These are phyloP conservation scores for Pseudogymnoascus sp. DNA, from an alignment of 2,329 filamentous ascomycete genomes.

Conservation along the genomic window DNA sequence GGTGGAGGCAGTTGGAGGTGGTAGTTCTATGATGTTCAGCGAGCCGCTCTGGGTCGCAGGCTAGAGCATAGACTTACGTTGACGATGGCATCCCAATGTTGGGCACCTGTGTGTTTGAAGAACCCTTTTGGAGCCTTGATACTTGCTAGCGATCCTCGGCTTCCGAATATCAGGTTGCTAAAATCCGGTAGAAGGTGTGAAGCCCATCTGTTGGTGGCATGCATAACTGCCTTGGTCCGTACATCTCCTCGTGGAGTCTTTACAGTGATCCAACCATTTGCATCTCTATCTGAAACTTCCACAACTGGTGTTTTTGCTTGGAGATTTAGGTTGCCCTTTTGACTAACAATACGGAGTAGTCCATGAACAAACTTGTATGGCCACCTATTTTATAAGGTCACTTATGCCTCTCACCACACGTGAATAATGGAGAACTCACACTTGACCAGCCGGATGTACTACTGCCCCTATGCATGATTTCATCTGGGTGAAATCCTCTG, in stretches of 20 bases:
- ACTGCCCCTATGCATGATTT: no score
- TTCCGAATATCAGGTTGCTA: neutral
- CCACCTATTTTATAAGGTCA: neutral
- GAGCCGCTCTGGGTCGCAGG: neutral
- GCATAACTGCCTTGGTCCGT: neutral
- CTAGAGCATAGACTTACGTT: neutral
- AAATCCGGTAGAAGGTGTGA: neutral
- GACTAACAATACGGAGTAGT: neutral
- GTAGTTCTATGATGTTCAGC: slow-evolving; percentile 22
- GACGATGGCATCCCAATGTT: neutral
- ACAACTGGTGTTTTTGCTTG: neutral
- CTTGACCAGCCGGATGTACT: no score
- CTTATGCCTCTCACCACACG: neutral
- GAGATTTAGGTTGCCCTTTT: neutral
- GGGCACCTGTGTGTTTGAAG: neutral
- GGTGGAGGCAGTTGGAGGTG: slow-evolving; percentile 28
- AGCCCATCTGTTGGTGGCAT: neutral
- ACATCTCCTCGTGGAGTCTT: neutral
- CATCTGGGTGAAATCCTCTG: no score
- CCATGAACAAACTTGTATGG: neutral
- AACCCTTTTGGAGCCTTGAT: neutral
- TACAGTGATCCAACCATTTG: neutral
- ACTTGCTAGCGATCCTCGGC: neutral
- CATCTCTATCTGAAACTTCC: neutral
- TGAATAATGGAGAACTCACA: no score